Percentiles rank a stretch among this genome's conserved stretches.
phyloP scores from a whole-genome alignment of 805 yeast species.

The Candida qinlingensis region DNA sequence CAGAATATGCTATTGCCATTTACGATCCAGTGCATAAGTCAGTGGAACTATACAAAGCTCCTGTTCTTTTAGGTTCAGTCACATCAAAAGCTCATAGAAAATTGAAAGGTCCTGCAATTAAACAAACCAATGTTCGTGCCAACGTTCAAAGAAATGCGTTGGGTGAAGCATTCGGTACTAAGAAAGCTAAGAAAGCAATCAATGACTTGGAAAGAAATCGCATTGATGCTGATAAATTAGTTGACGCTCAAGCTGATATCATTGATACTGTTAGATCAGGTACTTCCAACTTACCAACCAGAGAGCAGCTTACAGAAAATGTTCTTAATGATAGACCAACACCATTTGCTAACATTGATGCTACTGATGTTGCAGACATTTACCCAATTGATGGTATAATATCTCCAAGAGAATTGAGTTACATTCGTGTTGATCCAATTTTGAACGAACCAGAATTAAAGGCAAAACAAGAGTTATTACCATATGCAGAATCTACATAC shows the following conservation, averaged over 20 bases:
- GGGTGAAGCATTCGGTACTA: conserved; percentile 97
- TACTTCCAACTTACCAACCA: conserved; percentile 70
- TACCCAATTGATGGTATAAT: conserved; percentile 72
- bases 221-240: conserved; percentile 79
- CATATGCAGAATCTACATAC: conserved; percentile 54
- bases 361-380: conserved; percentile 78
- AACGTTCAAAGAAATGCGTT: conserved; percentile 70
- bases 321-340: conserved; percentile 74
- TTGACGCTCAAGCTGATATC: conserved; percentile 70
- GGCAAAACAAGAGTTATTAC: conserved; percentile 52
- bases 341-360: conserved; percentile 69
- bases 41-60: conserved; percentile 59
- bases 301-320: conserved; percentile 50
- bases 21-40: conserved; percentile 64
- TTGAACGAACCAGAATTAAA: conserved; percentile 48
- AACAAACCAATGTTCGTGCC: conserved; percentile 44
- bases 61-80: conserved; percentile 58
- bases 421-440: conserved; percentile 59
- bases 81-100: conserved; percentile 55
- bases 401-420: conserved; percentile 56
- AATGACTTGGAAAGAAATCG: conserved; percentile 74
- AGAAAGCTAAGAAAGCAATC: conserved; percentile 90
- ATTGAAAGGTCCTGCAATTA: conserved; percentile 57
- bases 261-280: conserved; percentile 70
- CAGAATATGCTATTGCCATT: conserved; percentile 65